Base-by-base conservation (phyloP, 2,329 filamentous ascomycete genomes). In the Tolypocladium ophioglossoides region DNA sequence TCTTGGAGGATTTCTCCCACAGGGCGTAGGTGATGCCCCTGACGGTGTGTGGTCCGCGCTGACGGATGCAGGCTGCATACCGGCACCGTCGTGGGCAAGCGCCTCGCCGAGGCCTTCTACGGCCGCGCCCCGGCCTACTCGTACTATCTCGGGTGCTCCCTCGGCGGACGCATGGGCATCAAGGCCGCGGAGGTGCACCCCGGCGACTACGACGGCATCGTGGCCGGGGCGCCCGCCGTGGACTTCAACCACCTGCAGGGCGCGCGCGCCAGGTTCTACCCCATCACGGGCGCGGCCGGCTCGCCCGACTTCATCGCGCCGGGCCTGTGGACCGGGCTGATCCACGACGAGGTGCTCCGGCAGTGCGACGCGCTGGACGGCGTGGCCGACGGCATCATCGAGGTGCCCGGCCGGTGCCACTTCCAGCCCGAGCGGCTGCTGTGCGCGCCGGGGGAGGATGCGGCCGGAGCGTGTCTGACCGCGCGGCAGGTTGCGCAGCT, bases 141-240 rank as follows among this genome's bases (percentile, higher is more conserved):
- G 0, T 84, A 84, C 64, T 84, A 77, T 56, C 61, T 76, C 2
- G 82, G 82, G 9, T 84, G 82, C 61, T 83, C 79, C 0, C 76
- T 78, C 0, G 82, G 83, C 8, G 81, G 82, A 1, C 71, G 81
- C 0, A 78, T 84, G 67, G 82, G 79, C 4, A 67, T 81, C 37
- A 78, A 78, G 52, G 73, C 75, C 8, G 74, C 78, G 0, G 74
- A 84, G 58, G 61, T 67, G 16, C 82, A 74, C 56, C 79, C 82
- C 0, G 68, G 75, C 0, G 79, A 83, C 56, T 84, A 82, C 52
- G 78, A 84, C 52, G 80, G 80, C 22, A 73, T 82, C 24, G 65
- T 83, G 1, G 79, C 77, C 2, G 75, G 77, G 3, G 62, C 64
- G n/a, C 68, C 71, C 6, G 78, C 77, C 9, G 56, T 70, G 4